These are phyloP conservation scores for Juglanconis sp. DNA, from an alignment of 2,329 filamentous ascomycete genomes.

Conservation along the genomic window DNA sequence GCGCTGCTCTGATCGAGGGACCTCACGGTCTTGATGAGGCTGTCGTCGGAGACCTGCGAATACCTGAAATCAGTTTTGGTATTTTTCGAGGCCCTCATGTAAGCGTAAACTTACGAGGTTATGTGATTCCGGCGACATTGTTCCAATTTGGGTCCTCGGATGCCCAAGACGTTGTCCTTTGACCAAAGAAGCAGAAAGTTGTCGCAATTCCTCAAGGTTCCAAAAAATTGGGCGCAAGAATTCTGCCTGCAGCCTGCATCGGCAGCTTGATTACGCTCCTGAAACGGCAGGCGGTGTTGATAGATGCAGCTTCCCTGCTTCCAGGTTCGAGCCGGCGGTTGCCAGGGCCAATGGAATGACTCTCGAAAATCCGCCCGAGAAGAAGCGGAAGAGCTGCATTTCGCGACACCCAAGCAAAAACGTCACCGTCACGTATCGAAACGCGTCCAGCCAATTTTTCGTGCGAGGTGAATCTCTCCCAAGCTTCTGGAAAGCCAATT, in stretches of 20 bases:
- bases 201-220: not conserved
- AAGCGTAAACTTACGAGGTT: not conserved
- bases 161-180: not conserved
- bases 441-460: constrained; percentile 18
- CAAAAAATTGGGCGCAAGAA: constrained; percentile 8
- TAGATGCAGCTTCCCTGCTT: constrained; percentile 5
- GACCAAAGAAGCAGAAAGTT: not conserved
- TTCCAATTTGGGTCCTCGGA: not conserved
- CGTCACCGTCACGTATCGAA: constrained; percentile 17
- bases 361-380: constrained; percentile 18
- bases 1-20: constrained; percentile 52
- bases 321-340: constrained; percentile 2
- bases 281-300: constrained; percentile 9
- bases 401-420: constrained; percentile 17
- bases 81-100: not conserved
- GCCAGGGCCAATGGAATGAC: not conserved
- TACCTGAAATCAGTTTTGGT: not conserved
- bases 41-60: constrained; percentile 21
- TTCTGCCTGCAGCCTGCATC: constrained; percentile 6
- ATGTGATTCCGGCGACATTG: constrained; percentile 3
- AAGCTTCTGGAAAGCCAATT: constrained; percentile 16
- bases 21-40: constrained; percentile 50
- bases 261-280: not conserved
- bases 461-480: constrained; percentile 12
- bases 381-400: constrained; percentile 5